These are phyloP conservation scores for Candida silvicultrix DNA, from an alignment of 805 yeast genomes.

Conservation along the genomic window DNA sequence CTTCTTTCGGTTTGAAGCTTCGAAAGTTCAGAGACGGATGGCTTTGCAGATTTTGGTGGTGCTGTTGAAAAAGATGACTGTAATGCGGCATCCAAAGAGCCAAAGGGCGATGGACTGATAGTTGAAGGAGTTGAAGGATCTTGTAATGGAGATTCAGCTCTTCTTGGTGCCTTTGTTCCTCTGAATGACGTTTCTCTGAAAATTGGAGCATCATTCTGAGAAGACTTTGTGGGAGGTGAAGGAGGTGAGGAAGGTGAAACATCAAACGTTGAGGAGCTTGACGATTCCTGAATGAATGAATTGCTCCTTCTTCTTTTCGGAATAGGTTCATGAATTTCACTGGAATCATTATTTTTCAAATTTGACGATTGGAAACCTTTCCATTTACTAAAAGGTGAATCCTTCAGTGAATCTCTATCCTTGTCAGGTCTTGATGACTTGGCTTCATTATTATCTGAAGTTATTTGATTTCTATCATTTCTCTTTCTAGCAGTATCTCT, in stretches of 20 bases:
- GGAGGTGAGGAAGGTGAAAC: conserved; percentile 4
- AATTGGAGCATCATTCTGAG: background rate
- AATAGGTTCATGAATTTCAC: background rate
- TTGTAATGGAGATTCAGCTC: background rate
- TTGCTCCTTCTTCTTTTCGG: background rate
- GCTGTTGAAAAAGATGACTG: conserved; percentile 1
- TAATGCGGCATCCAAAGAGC: background rate
- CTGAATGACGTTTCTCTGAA: conserved; percentile 1
- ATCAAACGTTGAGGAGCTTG: background rate
- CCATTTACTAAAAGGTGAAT: conserved; percentile 19
- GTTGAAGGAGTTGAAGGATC: background rate
- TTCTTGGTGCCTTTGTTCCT: background rate
- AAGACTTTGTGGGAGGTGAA: background rate
- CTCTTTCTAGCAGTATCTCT: conserved; percentile 53
- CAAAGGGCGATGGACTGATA: background rate
- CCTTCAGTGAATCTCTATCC: background rate
- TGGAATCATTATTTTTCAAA: conserved; percentile 2
- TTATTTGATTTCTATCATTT: conserved; percentile 23
- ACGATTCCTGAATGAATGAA: background rate
- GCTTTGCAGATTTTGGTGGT: background rate
- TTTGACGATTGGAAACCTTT: conserved; percentile 13
- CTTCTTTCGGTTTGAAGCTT: conserved; percentile 4
- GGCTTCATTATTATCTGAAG: conserved; percentile 5
- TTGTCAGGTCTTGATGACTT: background rate
- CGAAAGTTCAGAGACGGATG: background rate